Conservation (phyloP, 495 filamentous ascomycete species). For the Evernia prunastri region DNA sequence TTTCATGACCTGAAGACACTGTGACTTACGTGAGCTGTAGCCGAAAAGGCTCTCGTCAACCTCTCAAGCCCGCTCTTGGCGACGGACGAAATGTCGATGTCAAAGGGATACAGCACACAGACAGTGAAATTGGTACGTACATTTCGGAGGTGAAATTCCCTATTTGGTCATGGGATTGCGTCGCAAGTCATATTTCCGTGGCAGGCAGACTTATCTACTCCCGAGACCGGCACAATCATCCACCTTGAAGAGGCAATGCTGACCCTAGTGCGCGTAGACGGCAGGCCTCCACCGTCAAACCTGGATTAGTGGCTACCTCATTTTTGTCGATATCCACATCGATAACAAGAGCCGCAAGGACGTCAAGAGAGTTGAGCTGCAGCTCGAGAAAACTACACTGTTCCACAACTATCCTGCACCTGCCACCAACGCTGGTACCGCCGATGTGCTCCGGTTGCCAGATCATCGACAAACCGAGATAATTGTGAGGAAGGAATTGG, state of each 20-base stretch:
- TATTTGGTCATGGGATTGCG: no score
- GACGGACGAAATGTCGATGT: constrained; percentile 40
- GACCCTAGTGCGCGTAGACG: no score
- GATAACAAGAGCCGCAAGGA: constrained; percentile 42
- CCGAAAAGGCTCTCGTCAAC: constrained; percentile 48
- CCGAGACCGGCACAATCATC: no score
- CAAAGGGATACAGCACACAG: constrained; percentile 32
- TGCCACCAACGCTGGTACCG: constrained; percentile 39
- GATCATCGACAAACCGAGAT: constrained; percentile 44
- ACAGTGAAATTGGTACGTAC: constrained; percentile 41
- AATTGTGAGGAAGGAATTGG: constrained; percentile 35
- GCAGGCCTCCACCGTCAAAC: constrained; percentile 52
- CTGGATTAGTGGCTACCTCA: constrained; percentile 50
- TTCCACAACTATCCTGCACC: constrained; percentile 39
- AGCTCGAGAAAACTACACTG: constrained; percentile 31
- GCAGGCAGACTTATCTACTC: no score
- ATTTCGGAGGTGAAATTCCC: no score
- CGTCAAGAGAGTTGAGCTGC: constrained; percentile 45
- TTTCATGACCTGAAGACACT: neutral
- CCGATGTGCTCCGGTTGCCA: constrained; percentile 46
- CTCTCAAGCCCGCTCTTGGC: constrained; percentile 45
- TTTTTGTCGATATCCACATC: constrained; percentile 50
- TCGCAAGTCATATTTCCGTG: no score
- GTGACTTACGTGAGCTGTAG: constrained; percentile 26
- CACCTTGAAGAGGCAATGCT: no score